Evolutionary conservation across 129 eudicot species (phyloP).

Genomic region (Flaveria ramosissima): DNA sequence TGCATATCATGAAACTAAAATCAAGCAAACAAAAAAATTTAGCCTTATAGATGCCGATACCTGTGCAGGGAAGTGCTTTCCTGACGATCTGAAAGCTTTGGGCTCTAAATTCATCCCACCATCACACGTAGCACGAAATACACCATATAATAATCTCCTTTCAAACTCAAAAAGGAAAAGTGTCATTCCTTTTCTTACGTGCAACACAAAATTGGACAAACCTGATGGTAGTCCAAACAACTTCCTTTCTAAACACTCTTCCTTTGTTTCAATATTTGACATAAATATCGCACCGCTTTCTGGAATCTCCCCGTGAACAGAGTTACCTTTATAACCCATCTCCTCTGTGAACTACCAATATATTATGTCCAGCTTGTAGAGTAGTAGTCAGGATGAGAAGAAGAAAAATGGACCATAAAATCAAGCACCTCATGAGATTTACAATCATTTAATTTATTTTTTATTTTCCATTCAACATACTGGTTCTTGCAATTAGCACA

Average conservation of each 20-base stretch:
- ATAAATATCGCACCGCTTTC: conserved; percentile 78
- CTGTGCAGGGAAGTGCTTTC: conserved; percentile 77
- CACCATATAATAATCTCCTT: conserved; percentile 64
- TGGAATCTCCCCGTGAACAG: conserved; percentile 46
- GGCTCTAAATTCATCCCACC: conserved; percentile 69
- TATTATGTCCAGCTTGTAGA: conserved; percentile 23
- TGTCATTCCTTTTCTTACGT: conserved; percentile 77
- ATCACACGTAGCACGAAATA: conserved; percentile 71
- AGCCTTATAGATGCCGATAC: conserved; percentile 39
- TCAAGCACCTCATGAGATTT: conserved; percentile 5
- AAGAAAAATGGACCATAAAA: conserved; percentile 13
- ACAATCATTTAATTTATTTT: neutral
- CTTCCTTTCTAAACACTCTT: conserved; percentile 51
- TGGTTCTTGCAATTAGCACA: conserved; percentile 23
- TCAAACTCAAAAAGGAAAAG: conserved; percentile 78
- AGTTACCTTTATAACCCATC: conserved; percentile 32
- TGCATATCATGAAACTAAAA: neutral
- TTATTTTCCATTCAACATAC: neutral
- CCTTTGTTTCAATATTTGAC: conserved; percentile 53
- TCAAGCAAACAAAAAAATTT: neutral
- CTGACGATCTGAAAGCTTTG: conserved; percentile 51
- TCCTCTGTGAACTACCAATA: conserved; percentile 40
- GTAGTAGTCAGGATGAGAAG: conserved; percentile 13
- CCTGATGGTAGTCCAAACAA: conserved; percentile 68
- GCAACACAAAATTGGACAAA: conserved; percentile 58